phyloP scores from a whole-genome alignment of 345 rosid genomes.

The Gossypium raimondii region DNA sequence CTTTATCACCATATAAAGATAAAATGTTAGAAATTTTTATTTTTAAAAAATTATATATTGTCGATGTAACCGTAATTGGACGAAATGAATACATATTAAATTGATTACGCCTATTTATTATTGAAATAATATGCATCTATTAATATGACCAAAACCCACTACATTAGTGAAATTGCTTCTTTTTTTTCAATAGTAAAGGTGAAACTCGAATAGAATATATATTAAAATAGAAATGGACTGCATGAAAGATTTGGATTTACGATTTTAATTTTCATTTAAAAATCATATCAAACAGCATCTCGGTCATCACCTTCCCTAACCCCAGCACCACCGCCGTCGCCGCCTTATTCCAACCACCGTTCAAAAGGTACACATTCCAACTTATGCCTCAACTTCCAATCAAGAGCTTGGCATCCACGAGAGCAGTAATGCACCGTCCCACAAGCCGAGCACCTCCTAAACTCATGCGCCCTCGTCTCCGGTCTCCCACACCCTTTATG shows the following conservation, averaged over 20 bases:
- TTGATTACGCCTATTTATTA: no score
- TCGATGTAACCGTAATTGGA: no score
- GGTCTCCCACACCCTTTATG: conserved; percentile 65
- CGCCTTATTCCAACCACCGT: conserved; percentile 40
- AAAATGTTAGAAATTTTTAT: no score
- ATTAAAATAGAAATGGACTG: no score
- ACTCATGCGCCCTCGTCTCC: conserved; percentile 79
- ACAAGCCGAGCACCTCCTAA: conserved; percentile 81
- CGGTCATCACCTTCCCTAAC: conserved; percentile 18
- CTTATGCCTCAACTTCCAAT: conserved; percentile 82
- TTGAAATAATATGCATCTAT: no score
- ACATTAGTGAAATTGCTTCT: no score
- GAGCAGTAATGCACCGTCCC: conserved; percentile 86
- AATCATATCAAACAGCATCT: neutral
- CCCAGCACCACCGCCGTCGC: conserved; percentile 24
- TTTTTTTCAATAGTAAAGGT: no score
- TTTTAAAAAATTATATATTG: no score
- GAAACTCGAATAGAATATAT: no score
- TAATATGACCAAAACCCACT: no score
- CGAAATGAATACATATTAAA: no score
- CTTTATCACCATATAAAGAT: no score
- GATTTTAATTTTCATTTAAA: neutral
- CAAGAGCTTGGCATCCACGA: conserved; percentile 86
- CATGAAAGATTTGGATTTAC: neutral
- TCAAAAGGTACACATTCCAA: conserved; percentile 55